Base-by-base conservation (phyloP, 2,329 filamentous ascomycete genomes). In the Ceratocystis alfenasii region DNA sequence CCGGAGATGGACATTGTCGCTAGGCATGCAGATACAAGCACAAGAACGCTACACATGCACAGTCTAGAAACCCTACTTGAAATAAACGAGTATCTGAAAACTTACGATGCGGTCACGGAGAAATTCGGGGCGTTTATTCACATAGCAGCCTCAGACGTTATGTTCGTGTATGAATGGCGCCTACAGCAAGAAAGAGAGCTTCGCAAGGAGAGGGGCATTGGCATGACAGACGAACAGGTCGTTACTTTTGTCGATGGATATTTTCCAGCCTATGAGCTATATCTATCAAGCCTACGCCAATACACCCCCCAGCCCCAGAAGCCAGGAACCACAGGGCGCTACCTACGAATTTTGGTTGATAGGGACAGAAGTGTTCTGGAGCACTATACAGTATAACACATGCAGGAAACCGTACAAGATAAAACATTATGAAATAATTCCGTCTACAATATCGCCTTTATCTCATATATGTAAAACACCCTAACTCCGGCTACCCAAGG, bases 161-260 rank as follows among this genome's bases (percentile, higher is more conserved):
- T 79, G 63, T 92, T 85, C 72, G 92, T 95, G 64, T 96, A 96
- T 71, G 82, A 81, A 68, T 96, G 92, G 92, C 84, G 91, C 15
- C 77, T 86, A 70, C 80, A 96, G 76, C 90, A 95, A 75, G 91
- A 96, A 75, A 81, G 82, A 61, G 82, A 82, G 67, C 78, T 96
- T 71, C 82, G 88, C 28, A 78, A 78, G 6, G 76, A 80, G 25
- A 87, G 82, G 69, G 90, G 88, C 7, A 81, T 80, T 0, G 91
- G 90, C 36, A 96, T 96, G 92, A 87, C 84, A 1, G 86, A 89
- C 70, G 87, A 90, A 66, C 83, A 93, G 73, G 89, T 96, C 55
- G 79, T 84, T 66, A 78, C 81, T 60, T 96, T 96, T 74, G 88
- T 85, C 36, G 81, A 84, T 68, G 81, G 79, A 0, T 85, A 89